A percentile compares a stretch with the other conserved stretches of the same genome.
These are phyloP conservation scores for Aureobasidium pullulans DNA, from an alignment of 2,329 filamentous ascomycete species.

Conservation along the genomic window DNA sequence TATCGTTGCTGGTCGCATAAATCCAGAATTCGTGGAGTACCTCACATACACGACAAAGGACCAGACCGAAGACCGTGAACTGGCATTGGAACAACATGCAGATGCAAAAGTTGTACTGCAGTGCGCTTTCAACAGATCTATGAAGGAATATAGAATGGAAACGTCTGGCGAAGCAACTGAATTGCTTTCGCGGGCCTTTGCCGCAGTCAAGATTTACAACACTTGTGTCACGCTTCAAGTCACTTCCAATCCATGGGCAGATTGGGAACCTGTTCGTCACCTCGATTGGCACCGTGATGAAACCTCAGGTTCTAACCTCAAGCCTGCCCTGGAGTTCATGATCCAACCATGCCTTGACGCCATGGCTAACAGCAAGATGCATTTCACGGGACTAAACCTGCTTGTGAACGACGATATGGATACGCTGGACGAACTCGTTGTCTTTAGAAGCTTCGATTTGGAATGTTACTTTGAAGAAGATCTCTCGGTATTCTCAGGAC, in stretches of 20 bases:
- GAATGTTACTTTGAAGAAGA: no score
- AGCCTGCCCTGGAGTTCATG: not conserved
- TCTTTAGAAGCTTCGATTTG: no score
- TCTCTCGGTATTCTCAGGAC: no score
- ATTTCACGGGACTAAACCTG: not conserved
- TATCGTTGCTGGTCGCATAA: not conserved
- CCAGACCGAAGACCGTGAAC: no score
- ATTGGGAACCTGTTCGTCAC: no score
- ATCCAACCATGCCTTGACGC: not conserved
- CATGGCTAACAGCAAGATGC: not conserved
- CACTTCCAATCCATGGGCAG: not conserved
- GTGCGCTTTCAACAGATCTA: no score
- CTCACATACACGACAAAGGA: no score
- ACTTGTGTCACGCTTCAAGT: not conserved
- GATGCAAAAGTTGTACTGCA: no score
- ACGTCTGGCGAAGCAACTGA: not conserved
- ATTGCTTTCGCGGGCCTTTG: not conserved
- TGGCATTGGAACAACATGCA: no score
- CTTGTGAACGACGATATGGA: no score
- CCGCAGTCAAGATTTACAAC: not conserved
- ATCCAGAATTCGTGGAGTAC: no score
- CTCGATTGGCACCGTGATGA: not conserved
- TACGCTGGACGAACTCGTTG: no score
- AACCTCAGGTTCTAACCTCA: fast-evolving
- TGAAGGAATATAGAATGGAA: not conserved